Percentiles rank a stretch among this genome's conserved stretches.
Conservation (phyloP, 2,329 filamentous ascomycete species). For the Aspergillus quadricinctus region DNA sequence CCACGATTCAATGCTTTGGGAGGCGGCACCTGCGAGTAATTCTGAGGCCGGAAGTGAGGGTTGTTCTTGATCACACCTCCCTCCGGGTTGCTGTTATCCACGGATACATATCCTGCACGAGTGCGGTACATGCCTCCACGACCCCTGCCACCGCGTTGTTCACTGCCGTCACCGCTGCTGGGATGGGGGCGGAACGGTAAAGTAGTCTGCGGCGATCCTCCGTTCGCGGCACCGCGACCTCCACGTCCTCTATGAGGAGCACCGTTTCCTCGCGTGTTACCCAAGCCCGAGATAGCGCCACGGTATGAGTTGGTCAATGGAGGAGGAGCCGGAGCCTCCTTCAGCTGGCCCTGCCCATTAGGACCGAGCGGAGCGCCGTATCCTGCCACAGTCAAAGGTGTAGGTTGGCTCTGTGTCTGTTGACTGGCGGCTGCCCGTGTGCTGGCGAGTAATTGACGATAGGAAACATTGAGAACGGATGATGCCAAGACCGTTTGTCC, state of each 20-base stretch:
- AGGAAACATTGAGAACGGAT: conserved; percentile 82
- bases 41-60: conserved; percentile 53
- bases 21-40: conserved; percentile 50
- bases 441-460: conserved; percentile 70
- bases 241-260: conserved; percentile 33
- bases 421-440: conserved; percentile 39
- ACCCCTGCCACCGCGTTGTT: conserved; percentile 12
- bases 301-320: conserved; percentile 57
- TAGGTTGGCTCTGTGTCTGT: conserved; percentile 54
- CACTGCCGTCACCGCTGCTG: conserved; percentile 19
- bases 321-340: conserved; percentile 52
- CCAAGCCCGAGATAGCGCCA: conserved; percentile 50
- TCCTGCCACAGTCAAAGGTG: conserved; percentile 50
- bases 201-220: conserved; percentile 20
- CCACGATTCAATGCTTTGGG: conserved; percentile 39
- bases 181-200: conserved; percentile 30
- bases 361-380: conserved; percentile 56
- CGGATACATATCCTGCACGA: conserved; percentile 35
- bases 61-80: conserved; percentile 54
- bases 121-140: conserved; percentile 27
- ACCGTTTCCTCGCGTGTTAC: conserved; percentile 32
- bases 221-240: conserved; percentile 24
- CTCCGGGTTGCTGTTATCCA: conserved; percentile 49
- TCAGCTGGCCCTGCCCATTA: conserved; percentile 58
- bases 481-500: conserved; percentile 85